phyloP scores from a whole-genome alignment of 1,284 basidiomycete species.

The Fomes fomentarius region DNA sequence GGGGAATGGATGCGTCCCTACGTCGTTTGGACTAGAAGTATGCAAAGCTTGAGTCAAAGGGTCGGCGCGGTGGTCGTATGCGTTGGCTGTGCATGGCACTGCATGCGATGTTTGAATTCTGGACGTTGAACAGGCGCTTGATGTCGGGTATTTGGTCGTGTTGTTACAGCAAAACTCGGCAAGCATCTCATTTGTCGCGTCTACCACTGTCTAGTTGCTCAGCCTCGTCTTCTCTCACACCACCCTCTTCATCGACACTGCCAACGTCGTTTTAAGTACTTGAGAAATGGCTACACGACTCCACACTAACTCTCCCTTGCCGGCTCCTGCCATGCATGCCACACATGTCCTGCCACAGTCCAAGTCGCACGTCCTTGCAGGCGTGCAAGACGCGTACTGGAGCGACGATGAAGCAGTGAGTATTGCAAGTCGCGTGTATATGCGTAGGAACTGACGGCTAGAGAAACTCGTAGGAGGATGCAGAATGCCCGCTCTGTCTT shows the following conservation, averaged over 20 bases:
- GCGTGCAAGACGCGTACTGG: conserved; percentile 98
- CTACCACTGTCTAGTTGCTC: conserved; percentile 19
- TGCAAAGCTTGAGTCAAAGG: too few relatives aligned
- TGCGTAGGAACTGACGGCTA: background rate
- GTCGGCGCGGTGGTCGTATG: too few relatives aligned
- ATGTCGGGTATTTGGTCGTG: conserved; percentile 24
- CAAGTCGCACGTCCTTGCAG: conserved; percentile 83
- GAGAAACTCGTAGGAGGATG: conserved; percentile 77
- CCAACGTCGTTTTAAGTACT: conserved; percentile 18
- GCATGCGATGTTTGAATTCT: too few relatives aligned
- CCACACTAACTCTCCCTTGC: conserved; percentile 59
- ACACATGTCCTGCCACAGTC: conserved; percentile 72
- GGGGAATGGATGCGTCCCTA: too few relatives aligned
- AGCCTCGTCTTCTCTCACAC: conserved; percentile 16
- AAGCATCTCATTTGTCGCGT: conserved; percentile 29
- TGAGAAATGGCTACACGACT: conserved; percentile 38
- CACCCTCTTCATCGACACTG: conserved; percentile 22
- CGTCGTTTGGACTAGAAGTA: too few relatives aligned
- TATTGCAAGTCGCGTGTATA: conserved; percentile 8
- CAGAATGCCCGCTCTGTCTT: conserved; percentile 97
- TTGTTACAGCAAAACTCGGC: conserved; percentile 31
- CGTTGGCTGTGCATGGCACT: too few relatives aligned
- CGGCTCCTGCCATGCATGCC: conserved; percentile 71
- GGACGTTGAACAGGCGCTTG: too few relatives aligned
- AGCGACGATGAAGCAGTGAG: conserved; percentile 82